Evolutionary conservation across 257 asterid species (phyloP).

Genomic region (Solanum clarkiae): DNA sequence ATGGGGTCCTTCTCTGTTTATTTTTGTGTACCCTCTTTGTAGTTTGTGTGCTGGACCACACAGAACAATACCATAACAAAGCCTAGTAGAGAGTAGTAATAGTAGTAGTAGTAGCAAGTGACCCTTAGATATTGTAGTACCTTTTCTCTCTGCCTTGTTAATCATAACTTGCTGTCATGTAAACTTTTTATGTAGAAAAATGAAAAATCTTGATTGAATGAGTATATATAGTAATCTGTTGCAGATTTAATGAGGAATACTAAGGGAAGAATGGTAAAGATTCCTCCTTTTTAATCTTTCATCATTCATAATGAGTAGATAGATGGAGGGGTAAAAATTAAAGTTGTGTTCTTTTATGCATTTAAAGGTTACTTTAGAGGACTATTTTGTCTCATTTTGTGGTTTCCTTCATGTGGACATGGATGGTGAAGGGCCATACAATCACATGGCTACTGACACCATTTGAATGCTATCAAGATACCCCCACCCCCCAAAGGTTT

Average conservation of each 20-base stretch:
- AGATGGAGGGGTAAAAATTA: neutral
- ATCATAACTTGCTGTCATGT: neutral
- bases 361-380: conserved; percentile 26
- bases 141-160: neutral
- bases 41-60: conserved; percentile 48
- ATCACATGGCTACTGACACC: conserved; percentile 28
- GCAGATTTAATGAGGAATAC: neutral
- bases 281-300: neutral
- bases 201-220: neutral
- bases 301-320: neutral
- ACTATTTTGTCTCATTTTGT: conserved; percentile 27
- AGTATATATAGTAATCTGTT: neutral
- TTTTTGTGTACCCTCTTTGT: conserved; percentile 44
- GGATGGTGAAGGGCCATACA: conserved; percentile 16
- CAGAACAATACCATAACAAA: conserved; percentile 1
- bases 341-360: conserved; percentile 15
- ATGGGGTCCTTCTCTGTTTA: conserved; percentile 44
- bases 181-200: neutral
- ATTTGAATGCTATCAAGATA: conserved; percentile 15
- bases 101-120: neutral
- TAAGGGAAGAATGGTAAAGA: neutral
- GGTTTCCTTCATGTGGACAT: conserved; percentile 33
- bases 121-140: neutral
- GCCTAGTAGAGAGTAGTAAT: neutral
- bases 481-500: conserved; percentile 2